Conservation (phyloP, 2,329 filamentous ascomycete genomes). For the Phyllosticta paracitricarpa region DNA sequence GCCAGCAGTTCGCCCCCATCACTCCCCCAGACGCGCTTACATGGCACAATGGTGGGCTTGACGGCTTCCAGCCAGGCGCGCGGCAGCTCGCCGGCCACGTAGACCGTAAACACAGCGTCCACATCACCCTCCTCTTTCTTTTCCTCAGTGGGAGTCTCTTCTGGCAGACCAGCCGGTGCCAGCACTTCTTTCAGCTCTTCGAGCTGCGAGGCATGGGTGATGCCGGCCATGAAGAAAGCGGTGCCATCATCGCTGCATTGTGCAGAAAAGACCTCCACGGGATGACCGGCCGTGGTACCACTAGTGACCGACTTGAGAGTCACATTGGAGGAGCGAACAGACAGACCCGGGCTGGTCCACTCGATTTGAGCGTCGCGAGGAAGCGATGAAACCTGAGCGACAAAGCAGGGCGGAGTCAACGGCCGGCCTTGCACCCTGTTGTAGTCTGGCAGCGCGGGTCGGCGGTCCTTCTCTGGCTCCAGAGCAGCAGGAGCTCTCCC, state of each 20-base stretch:
- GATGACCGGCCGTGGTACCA: constrained; percentile 1
- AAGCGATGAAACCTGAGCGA: constrained; percentile 65
- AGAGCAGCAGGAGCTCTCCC: neutral
- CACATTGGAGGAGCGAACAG: constrained; percentile 12
- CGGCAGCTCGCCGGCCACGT: neutral
- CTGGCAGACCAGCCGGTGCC: neutral
- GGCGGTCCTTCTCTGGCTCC: constrained; percentile 18
- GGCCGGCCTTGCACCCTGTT: constrained; percentile 10
- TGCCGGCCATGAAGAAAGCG: neutral
- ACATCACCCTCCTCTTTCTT: neutral
- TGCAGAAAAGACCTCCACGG: neutral
- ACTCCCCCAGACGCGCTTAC: constrained; percentile 9
- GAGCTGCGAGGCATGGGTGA: neutral
- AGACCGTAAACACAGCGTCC: neutral
- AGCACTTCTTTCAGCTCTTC: neutral
- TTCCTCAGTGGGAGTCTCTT: neutral
- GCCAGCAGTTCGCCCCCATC: constrained; percentile 8
- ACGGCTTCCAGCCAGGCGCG: neutral
- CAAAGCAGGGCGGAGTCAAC: constrained; percentile 55
- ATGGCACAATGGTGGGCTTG: constrained; percentile 9
- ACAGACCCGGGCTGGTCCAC: constrained; percentile 66
- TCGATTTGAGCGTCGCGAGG: constrained; percentile 68
- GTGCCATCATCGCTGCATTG: neutral
- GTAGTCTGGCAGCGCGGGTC: constrained; percentile 33
- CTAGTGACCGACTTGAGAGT: constrained; percentile 18